phyloP scores from a whole-genome alignment of 2,329 filamentous ascomycete species.

The Cladophialophora bantiana region DNA sequence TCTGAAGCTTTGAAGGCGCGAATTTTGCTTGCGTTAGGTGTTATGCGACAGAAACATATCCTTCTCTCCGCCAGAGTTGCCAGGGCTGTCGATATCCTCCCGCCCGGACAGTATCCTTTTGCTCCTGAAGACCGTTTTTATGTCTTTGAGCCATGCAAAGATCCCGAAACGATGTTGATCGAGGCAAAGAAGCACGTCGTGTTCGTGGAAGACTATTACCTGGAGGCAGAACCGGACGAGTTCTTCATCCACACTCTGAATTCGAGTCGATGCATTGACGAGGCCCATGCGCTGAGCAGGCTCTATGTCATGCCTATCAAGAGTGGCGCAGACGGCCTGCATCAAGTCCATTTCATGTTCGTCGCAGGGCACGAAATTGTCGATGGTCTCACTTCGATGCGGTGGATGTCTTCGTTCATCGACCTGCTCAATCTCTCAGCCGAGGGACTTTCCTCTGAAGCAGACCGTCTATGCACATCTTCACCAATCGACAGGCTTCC shows the following conservation, averaged over 20 bases:
- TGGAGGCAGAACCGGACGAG: conserved; percentile 25
- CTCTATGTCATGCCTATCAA: conserved; percentile 36
- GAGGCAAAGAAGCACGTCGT: conserved; percentile 24
- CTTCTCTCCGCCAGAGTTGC: conserved; percentile 30
- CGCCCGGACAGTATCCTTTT: neutral
- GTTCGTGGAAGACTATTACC: conserved; percentile 34
- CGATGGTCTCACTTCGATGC: conserved; percentile 36
- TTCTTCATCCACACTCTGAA: conserved; percentile 38
- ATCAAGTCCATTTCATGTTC: conserved; percentile 28
- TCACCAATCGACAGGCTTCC: conserved; percentile 28
- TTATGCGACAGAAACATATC: conserved; percentile 36
- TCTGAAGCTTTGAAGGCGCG: conserved; percentile 23
- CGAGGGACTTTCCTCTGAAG: conserved; percentile 10
- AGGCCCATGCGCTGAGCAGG: conserved; percentile 26
- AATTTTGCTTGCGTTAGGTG: conserved; percentile 32
- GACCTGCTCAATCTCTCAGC: conserved; percentile 32
- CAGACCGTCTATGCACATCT: conserved; percentile 16
- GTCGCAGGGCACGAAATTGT: conserved; percentile 36
- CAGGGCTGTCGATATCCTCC: conserved; percentile 8
- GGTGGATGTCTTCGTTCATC: conserved; percentile 36
- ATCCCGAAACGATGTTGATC: conserved; percentile 14
- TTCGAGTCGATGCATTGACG: conserved; percentile 34
- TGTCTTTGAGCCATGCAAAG: conserved; percentile 27
- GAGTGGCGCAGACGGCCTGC: conserved; percentile 6
- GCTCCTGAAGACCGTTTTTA: conserved; percentile 31